Conservation (phyloP, 176 grass and related monocot genomes). For the Tillandsia fasciculata region DNA sequence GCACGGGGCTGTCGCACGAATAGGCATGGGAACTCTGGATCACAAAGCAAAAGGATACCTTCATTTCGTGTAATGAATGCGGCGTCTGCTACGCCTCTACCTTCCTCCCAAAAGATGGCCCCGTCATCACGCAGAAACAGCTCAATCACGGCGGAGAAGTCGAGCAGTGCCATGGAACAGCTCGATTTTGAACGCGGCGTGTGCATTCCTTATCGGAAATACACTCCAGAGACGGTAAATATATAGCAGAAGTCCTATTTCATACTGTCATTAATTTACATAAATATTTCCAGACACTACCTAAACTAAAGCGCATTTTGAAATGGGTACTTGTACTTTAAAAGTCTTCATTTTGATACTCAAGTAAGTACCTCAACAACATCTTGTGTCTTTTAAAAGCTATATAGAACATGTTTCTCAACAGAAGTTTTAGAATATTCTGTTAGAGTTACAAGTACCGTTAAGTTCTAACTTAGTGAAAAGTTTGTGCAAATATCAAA, state of each 20-base stretch:
- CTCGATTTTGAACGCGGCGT: slow-evolving; percentile 97
- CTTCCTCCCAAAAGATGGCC: slow-evolving; percentile 23
- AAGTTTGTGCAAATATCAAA: no score
- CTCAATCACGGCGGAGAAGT: slow-evolving; percentile 17
- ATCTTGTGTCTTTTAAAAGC: no score
- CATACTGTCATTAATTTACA: neutral
- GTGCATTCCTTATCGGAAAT: slow-evolving; percentile 84
- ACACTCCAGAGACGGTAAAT: slow-evolving; percentile 66
- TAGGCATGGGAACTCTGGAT: neutral
- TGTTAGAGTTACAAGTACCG: slow-evolving; percentile 7
- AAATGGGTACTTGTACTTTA: no score
- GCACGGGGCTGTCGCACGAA: slow-evolving; percentile 2
- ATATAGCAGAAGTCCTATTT: neutral
- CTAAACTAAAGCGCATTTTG: no score
- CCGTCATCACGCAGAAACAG: slow-evolving; percentile 27
- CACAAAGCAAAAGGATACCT: slow-evolving; percentile 21
- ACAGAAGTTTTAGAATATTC: neutral
- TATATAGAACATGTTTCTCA: no score
- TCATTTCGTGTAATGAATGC: slow-evolving; percentile 32
- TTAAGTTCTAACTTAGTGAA: no score
- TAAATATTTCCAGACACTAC: no score
- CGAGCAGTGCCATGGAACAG: slow-evolving; percentile 77
- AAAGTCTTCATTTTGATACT: no score
- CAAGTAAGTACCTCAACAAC: no score
- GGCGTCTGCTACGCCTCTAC: slow-evolving; percentile 22